Evolutionary conservation across 2,329 filamentous ascomycete genomes (phyloP).

Genomic region (Ophiostoma montium): DNA sequence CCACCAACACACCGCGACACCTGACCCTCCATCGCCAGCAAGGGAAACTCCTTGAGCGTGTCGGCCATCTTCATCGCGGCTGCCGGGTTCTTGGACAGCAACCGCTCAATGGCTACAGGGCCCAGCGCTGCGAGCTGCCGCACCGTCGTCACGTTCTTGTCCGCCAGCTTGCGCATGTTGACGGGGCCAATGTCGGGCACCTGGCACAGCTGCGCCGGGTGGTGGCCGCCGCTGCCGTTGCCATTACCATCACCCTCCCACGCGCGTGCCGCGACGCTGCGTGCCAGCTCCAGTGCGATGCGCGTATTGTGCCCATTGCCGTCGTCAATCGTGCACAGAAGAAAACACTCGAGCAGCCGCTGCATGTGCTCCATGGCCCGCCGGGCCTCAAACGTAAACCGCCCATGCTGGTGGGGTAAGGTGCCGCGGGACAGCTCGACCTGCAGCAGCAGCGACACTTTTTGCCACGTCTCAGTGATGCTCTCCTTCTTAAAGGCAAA

Average conservation of each 20-base stretch:
- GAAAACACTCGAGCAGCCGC: slow-evolving; percentile 58
- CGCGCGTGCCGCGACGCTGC: slow-evolving; percentile 57
- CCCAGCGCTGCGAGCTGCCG: slow-evolving; percentile 54
- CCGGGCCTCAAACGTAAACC: slow-evolving; percentile 46
- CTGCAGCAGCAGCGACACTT: slow-evolving; percentile 67
- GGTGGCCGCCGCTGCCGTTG: too few species aligned
- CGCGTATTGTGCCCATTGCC: slow-evolving; percentile 51
- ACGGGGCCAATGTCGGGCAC: slow-evolving; percentile 65
- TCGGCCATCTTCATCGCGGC: slow-evolving; percentile 61
- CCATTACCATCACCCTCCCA: too few species aligned
- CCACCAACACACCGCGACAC: slow-evolving; percentile 20
- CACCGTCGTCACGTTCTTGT: slow-evolving; percentile 57
- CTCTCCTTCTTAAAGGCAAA: slow-evolving; percentile 59
- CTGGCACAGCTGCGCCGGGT: slow-evolving; percentile 68
- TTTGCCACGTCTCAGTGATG: slow-evolving; percentile 53
- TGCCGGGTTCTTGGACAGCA: slow-evolving; percentile 67
- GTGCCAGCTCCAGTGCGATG: slow-evolving; percentile 60
- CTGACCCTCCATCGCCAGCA: slow-evolving; percentile 27
- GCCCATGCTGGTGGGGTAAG: slow-evolving; percentile 28
- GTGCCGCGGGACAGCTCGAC: slow-evolving; percentile 50
- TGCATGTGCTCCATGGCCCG: slow-evolving; percentile 53
- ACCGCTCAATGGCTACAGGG: slow-evolving; percentile 58
- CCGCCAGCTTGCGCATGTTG: slow-evolving; percentile 58
- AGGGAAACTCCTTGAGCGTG: slow-evolving; percentile 55
- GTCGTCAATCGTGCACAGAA: slow-evolving; percentile 51